These are phyloP conservation scores for Terana coerulea DNA, from an alignment of 768 basidiomycete species.

Conservation along the genomic window DNA sequence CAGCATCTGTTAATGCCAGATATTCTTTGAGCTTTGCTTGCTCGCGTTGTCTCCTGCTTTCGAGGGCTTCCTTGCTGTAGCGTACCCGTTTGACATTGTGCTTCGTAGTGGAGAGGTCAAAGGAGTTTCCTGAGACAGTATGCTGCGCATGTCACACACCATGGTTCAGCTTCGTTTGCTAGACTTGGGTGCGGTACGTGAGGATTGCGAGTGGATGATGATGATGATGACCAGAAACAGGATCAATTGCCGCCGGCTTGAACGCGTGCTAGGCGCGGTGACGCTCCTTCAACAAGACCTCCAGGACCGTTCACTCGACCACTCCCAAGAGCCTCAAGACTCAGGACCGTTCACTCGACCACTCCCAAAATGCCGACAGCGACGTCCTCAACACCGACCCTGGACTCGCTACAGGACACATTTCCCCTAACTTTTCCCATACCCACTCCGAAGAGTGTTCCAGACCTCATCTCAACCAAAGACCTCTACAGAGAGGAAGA, in stretches of 20 bases:
- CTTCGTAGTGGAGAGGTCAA: slow-evolving; percentile 30
- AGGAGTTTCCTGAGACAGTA: too few species aligned
- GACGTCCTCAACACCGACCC: slow-evolving; percentile 42
- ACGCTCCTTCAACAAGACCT: neutral
- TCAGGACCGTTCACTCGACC: neutral
- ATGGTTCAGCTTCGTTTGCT: too few species aligned
- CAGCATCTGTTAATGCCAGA: slow-evolving; percentile 55
- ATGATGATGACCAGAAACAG: too few species aligned
- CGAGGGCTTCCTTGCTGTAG: slow-evolving; percentile 56
- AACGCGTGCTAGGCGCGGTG: neutral
- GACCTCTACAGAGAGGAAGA: slow-evolving; percentile 93
- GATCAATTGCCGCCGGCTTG: neutral
- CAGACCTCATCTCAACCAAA: slow-evolving; percentile 65
- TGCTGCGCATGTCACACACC: too few species aligned
- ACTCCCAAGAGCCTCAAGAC: slow-evolving; percentile 25
- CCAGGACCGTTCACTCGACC: neutral
- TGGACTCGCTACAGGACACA: slow-evolving; percentile 49
- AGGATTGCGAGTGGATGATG: too few species aligned
- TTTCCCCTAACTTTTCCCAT: slow-evolving; percentile 87
- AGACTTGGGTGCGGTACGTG: too few species aligned
- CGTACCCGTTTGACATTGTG: slow-evolving; percentile 66
- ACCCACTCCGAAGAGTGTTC: slow-evolving; percentile 76
- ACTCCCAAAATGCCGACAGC: slow-evolving; percentile 48
- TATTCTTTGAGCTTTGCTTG: slow-evolving; percentile 75
- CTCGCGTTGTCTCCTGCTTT: slow-evolving; percentile 67